phyloP scores from a whole-genome alignment of 2,329 filamentous ascomycete species.

The Teratosphaeria destructans region DNA sequence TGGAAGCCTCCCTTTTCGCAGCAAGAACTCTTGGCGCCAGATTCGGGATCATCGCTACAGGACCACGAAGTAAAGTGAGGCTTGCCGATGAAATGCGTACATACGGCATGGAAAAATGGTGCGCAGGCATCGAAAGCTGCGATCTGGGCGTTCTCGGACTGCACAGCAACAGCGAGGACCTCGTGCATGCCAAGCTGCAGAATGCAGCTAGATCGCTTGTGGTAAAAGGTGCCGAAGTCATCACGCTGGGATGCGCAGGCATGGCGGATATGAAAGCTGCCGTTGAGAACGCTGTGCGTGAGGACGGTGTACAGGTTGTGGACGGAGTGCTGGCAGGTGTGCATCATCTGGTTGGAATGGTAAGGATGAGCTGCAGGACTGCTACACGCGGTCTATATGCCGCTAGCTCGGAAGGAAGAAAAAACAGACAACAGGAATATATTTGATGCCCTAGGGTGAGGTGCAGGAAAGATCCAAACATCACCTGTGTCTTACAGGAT shows the following conservation, averaged over 20 bases:
- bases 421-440: constrained; percentile 32
- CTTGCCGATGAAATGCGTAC: constrained; percentile 31
- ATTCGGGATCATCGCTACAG: constrained; percentile 37
- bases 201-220: constrained; percentile 31
- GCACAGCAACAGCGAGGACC: constrained; percentile 28
- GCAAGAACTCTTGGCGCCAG: constrained; percentile 39
- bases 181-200: constrained; percentile 32
- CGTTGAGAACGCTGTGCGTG: constrained; percentile 37
- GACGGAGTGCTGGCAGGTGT: constrained; percentile 42
- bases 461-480: neutral
- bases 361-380: constrained; percentile 36
- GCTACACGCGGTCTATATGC: constrained; percentile 36
- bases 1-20: constrained; percentile 42
- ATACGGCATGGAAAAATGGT: constrained; percentile 35
- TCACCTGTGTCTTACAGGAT: too few relatives aligned
- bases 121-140: constrained; percentile 33
- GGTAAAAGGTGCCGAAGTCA: constrained; percentile 32
- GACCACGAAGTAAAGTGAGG: constrained; percentile 29
- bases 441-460: constrained; percentile 15
- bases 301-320: constrained; percentile 36
- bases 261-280: constrained; percentile 39
- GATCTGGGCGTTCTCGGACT: constrained; percentile 37
- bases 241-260: constrained; percentile 39
- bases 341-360: constrained; percentile 36
- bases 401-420: constrained; percentile 29